Base-by-base conservation (phyloP, 139 green algal genomes). In the Chlorella vulgaris region DNA sequence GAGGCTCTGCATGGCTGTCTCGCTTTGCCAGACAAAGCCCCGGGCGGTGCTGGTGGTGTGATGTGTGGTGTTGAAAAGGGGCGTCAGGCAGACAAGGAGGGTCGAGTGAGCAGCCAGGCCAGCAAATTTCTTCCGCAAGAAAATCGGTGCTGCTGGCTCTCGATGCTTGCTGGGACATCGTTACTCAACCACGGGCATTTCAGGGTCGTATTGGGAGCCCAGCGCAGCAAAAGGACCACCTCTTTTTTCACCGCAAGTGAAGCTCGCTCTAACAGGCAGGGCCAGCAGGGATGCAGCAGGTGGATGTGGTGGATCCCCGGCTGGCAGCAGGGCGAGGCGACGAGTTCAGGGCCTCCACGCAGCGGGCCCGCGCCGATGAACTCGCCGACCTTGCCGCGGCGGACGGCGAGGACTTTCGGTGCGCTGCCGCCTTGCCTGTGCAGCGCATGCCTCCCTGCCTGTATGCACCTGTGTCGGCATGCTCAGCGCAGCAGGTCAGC, bases 361-460 rank as follows among this genome's bases (percentile, higher is more conserved):
- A 73, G 70, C 53, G 70, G 18, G 51, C 81, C 70, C 77, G 81
- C n/a, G 7, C 70, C 39, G 66, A 79, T 18, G 65, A 76, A 62
- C 58, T 85, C 0, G 68, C 42, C 15, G 29, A 83, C 67, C 61
- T 81, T 39, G 68, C 74, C 1, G 50, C 51, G 33, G 21, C 66
- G 10, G 84, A 87, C 26, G 81, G 69, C 31, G 88, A 85, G 24
- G 83, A 86, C 40, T 91, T 85, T 61, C 43, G 70, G 39, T 81
- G 73, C 71, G 71, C 40, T 4, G 38, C 19, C 29, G 40, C 4
- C 38, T 40, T 18, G 42, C 28, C 13, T 21, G 36, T 42, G 36
- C 66, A 22, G 66, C 36, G 15, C 7, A 1, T 1, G 36, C 22
- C 13, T 51, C 66, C 31, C 15, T 10, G 33, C 22, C 19, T 53